Evolutionary conservation across 2,329 filamentous ascomycete species (phyloP).

Genomic region (Colletotrichum cereale): DNA sequence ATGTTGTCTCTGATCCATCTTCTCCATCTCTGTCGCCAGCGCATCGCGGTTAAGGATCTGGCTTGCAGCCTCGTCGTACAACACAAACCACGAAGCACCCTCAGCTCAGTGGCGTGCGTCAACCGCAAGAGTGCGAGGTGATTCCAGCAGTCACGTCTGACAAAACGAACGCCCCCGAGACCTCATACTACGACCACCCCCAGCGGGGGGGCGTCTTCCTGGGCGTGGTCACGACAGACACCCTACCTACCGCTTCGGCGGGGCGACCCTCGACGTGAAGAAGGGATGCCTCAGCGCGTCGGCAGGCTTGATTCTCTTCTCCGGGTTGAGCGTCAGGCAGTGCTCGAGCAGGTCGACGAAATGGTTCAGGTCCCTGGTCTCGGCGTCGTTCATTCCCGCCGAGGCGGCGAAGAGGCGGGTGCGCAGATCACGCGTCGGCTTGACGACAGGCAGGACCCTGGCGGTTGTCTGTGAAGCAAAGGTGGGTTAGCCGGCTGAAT

Average conservation of each 20-base stretch:
- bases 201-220: neutral
- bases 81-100: neutral
- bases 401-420: slow-evolving; percentile 81
- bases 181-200: neutral
- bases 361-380: slow-evolving; percentile 81
- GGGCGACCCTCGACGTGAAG: slow-evolving; percentile 65
- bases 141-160: neutral
- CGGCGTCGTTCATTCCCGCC: slow-evolving; percentile 78
- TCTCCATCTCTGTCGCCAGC: neutral
- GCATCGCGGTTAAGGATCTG: neutral
- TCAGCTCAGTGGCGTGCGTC: neutral
- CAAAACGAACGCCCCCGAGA: neutral
- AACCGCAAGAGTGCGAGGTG: neutral
- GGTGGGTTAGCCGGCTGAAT: slow-evolving; percentile 33
- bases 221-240: neutral
- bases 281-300: slow-evolving; percentile 94
- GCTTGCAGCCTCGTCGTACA: neutral
- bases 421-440: slow-evolving; percentile 85
- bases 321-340: slow-evolving; percentile 89
- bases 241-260: slow-evolving; percentile 43
- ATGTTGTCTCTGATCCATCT: neutral
- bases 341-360: slow-evolving; percentile 92
- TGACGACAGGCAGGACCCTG: slow-evolving; percentile 76
- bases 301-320: slow-evolving; percentile 87
- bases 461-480: slow-evolving; percentile 68